These are phyloP conservation scores for Botrytis fragariae DNA, from an alignment of 2,329 filamentous ascomycete species.

Conservation along the genomic window DNA sequence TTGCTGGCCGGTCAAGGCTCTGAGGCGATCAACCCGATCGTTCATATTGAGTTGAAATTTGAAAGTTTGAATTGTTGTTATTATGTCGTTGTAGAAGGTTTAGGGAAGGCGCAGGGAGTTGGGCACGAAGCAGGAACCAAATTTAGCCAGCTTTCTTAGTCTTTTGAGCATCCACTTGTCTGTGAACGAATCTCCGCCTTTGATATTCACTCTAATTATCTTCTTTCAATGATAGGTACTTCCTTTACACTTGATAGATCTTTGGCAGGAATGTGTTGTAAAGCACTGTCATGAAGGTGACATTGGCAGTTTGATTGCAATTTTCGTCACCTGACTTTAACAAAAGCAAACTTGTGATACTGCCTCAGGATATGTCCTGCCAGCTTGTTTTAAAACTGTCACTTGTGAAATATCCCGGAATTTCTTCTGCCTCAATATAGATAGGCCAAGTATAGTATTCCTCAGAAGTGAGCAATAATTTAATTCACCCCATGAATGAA, in stretches of 20 bases:
- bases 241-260: neutral
- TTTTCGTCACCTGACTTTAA: neutral
- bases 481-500: neutral
- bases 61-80: neutral
- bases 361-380: neutral
- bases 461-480: neutral
- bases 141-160: neutral
- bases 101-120: neutral
- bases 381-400: neutral
- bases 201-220: neutral
- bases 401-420: neutral
- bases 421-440: neutral
- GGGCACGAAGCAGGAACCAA: neutral
- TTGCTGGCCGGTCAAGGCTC: constrained; percentile 9
- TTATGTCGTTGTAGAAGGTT: neutral
- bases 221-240: neutral
- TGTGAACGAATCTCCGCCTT: neutral
- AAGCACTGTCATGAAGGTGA: neutral
- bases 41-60: constrained; percentile 1
- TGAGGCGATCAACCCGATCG: constrained; percentile 4
- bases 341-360: neutral
- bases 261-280: neutral
- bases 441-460: neutral
- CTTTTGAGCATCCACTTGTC: neutral
- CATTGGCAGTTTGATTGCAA: neutral